A percentile compares a stretch with the other conserved stretches of the same genome.
Conservation (phyloP, 2,329 filamentous ascomycete genomes). For the Cytospora leucostoma region DNA sequence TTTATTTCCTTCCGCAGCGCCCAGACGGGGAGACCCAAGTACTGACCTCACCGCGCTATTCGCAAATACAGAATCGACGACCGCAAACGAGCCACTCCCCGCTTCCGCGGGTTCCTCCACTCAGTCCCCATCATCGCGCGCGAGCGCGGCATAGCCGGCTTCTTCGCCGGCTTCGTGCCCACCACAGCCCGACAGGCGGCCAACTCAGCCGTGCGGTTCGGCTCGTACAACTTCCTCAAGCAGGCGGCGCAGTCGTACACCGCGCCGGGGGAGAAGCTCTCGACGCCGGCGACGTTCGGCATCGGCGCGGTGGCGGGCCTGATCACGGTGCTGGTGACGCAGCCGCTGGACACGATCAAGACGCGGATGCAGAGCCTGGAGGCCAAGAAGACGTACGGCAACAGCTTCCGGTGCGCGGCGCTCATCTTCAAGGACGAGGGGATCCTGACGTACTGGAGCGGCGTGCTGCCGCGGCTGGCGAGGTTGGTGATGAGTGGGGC, state of each 20-base stretch:
- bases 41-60: not conserved
- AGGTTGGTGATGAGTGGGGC: conserved; percentile 88
- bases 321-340: conserved; percentile 81
- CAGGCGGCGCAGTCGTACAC: conserved; percentile 92
- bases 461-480: conserved; percentile 81
- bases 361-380: conserved; percentile 98
- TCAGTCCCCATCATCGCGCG: conserved; percentile 83
- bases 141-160: conserved; percentile 85
- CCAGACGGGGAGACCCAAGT: too few relatives aligned
- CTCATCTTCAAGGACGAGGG: conserved; percentile 89
- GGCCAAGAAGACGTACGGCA: conserved; percentile 77
- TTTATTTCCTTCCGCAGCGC: not conserved
- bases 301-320: conserved; percentile 87
- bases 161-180: conserved; percentile 96
- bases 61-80: conserved; percentile 76
- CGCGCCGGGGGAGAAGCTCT: conserved; percentile 91
- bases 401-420: conserved; percentile 79
- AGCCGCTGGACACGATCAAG: conserved; percentile 89
- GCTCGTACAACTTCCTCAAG: conserved; percentile 85
- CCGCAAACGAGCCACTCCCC: conserved; percentile 79
- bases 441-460: conserved; percentile 88
- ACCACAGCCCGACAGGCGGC: conserved; percentile 94
- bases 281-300: conserved; percentile 82
- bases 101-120: conserved; percentile 89
- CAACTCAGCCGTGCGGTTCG: conserved; percentile 90